phyloP scores from a whole-genome alignment of 441 rosid species.

The Kokia cookei region DNA sequence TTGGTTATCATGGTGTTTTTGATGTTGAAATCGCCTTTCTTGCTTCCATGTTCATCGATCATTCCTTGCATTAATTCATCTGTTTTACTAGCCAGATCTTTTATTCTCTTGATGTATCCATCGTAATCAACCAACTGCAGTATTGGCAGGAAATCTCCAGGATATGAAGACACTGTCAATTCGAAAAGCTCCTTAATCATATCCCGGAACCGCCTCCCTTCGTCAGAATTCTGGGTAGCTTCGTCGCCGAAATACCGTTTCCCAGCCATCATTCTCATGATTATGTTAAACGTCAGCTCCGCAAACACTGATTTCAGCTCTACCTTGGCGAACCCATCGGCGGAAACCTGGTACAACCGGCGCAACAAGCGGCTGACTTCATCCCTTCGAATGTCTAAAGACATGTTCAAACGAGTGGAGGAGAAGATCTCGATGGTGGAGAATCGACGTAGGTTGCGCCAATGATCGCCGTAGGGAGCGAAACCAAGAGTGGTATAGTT shows the following conservation, averaged over 20 bases:
- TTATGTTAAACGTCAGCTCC: slow-evolving; percentile 22
- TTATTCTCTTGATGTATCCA: background rate
- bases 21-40: background rate
- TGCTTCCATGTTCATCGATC: slow-evolving; percentile 15
- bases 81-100: background rate
- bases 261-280: slow-evolving; percentile 28
- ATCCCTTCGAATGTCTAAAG: slow-evolving; percentile 8
- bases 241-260: slow-evolving; percentile 21
- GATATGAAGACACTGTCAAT: slow-evolving; percentile 11
- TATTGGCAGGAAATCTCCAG: slow-evolving; percentile 13
- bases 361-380: background rate
- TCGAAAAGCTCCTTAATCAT: slow-evolving; percentile 10
- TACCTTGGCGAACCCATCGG: background rate
- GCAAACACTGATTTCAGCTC: background rate
- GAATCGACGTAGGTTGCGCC: slow-evolving; percentile 30
- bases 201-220: slow-evolving; percentile 20
- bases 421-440: slow-evolving; percentile 24
- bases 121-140: background rate
- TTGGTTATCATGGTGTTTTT: slow-evolving; percentile 18
- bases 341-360: background rate
- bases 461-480: slow-evolving; percentile 28
- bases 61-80: slow-evolving; percentile 22
- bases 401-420: slow-evolving; percentile 12
- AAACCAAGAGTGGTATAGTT: slow-evolving; percentile 13
- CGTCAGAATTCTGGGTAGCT: background rate